Percentiles rank a stretch among this genome's conserved stretches.
phyloP scores from a whole-genome alignment of 1,284 basidiomycete genomes.

The Heterobasidion parviporum region DNA sequence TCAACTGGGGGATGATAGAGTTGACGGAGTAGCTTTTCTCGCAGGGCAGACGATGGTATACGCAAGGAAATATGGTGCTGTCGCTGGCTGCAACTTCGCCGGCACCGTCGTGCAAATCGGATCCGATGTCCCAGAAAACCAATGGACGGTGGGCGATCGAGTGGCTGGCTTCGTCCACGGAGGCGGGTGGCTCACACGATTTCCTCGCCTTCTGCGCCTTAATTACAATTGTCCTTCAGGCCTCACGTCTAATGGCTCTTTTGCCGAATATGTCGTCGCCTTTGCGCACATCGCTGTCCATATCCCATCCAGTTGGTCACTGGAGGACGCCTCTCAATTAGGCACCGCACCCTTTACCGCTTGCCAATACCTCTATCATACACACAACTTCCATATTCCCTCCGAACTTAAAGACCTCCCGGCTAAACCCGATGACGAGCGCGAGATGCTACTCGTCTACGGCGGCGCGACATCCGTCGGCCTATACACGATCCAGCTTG shows the following conservation, averaged over 20 bases:
- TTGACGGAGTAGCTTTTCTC: not conserved
- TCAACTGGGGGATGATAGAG: not conserved
- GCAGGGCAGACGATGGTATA: not conserved
- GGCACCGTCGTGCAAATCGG: not conserved
- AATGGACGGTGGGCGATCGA: not conserved
- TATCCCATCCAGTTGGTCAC: constrained; percentile 20
- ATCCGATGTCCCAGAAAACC: not conserved
- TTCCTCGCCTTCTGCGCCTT: not conserved
- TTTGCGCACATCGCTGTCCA: constrained; percentile 17
- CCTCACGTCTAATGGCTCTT: constrained; percentile 16
- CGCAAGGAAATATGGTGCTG: not conserved
- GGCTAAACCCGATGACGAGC: not conserved
- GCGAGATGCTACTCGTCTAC: constrained; percentile 22
- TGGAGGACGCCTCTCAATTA: constrained; percentile 24
- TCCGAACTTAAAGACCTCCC: constrained; percentile 5
- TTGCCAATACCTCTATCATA: constrained; percentile 19
- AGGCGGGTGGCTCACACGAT: not conserved
- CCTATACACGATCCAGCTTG: constrained; percentile 31
- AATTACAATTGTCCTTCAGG: not conserved
- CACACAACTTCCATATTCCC: constrained; percentile 9
- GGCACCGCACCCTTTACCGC: constrained; percentile 21
- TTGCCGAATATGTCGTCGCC: constrained; percentile 23
- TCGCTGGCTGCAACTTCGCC: not conserved
- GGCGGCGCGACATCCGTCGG: constrained; percentile 27
- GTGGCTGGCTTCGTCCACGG: constrained; percentile 2